Percentiles rank a stretch among this genome's conserved stretches.
Evolutionary conservation across 179 eudicot genomes (phyloP).

Genomic region (Beta macrorhiza): DNA sequence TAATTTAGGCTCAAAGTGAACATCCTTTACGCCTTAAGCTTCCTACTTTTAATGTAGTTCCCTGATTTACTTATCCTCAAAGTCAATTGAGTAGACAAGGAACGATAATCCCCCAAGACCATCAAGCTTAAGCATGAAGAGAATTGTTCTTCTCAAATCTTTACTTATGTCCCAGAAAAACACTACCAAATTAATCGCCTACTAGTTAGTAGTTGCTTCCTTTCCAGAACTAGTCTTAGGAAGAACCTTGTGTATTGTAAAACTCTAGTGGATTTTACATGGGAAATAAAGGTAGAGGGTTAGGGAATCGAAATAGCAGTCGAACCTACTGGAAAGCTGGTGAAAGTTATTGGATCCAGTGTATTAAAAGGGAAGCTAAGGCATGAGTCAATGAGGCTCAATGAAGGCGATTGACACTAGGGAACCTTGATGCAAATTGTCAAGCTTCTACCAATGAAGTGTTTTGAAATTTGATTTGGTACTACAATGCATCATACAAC

Average conservation of each 20-base stretch:
- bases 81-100: neutral
- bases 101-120: neutral
- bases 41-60: neutral
- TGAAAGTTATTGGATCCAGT: neutral
- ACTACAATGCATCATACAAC: neutral
- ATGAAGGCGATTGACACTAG: neutral
- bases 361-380: neutral
- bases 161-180: neutral
- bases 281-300: no score
- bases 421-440: neutral
- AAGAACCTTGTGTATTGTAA: no score
- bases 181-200: no score
- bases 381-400: neutral
- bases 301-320: neutral
- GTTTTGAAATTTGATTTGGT: neutral
- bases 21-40: neutral
- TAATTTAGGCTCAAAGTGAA: neutral
- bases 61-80: neutral
- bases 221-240: no score
- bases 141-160: neutral
- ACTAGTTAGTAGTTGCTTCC: neutral
- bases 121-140: neutral
- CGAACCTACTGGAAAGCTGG: neutral
- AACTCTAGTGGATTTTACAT: no score
- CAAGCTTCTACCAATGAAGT: neutral